A percentile compares a stretch with the other conserved stretches of the same genome.
Conservation (phyloP, 176 grass and related monocot genomes). For the Melocanna baccifera region DNA sequence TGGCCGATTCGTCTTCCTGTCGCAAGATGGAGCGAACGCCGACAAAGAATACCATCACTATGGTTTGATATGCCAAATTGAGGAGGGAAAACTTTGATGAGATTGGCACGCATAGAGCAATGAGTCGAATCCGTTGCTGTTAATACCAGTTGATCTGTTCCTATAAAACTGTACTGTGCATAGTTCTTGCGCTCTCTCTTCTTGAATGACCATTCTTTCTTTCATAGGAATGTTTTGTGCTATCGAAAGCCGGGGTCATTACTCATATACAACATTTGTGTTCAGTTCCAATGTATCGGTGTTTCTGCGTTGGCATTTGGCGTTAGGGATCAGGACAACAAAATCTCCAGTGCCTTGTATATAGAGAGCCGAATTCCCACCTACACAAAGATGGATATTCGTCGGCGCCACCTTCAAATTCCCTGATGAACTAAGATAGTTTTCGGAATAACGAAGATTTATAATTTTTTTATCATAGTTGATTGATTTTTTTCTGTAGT, state of each 20-base stretch:
- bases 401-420: no score
- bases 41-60: background rate
- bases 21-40: slow-evolving; percentile 9
- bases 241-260: background rate
- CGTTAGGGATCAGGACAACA: background rate
- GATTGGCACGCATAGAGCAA: background rate
- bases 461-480: no score
- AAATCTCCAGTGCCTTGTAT: background rate
- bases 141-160: background rate
- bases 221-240: background rate
- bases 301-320: background rate
- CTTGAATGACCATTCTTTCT: background rate
- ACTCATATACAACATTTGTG: background rate
- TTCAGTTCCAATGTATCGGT: background rate
- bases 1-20: slow-evolving; percentile 40
- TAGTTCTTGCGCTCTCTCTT: background rate
- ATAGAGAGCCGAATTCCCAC: background rate
- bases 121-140: background rate
- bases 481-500: no score
- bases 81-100: slow-evolving; percentile 1
- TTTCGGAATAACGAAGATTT: no score
- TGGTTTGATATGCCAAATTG: background rate
- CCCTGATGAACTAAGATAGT: no score
- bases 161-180: background rate
- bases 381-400: no score